These are phyloP conservation scores for Russula griseocarnosa DNA, from an alignment of 768 basidiomycete genomes.

Conservation along the genomic window DNA sequence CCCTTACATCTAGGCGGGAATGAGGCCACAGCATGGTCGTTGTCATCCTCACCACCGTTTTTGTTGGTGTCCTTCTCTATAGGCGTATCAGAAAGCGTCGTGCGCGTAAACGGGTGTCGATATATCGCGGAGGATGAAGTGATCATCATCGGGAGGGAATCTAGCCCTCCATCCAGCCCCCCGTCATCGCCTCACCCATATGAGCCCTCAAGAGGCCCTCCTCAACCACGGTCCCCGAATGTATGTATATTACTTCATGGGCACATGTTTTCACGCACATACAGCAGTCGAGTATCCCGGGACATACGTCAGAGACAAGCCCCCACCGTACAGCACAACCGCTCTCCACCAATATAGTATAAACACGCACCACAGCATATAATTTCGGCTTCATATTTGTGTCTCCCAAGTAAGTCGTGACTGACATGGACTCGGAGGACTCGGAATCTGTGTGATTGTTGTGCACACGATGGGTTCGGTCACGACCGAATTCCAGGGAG, in stretches of 20 bases:
- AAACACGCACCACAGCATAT: neutral
- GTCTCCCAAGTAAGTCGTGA: too few relatives aligned
- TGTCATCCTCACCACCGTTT: neutral
- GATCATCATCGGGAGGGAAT: neutral
- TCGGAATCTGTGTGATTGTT: too few relatives aligned
- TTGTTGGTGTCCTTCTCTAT: neutral
- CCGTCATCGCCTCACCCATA: neutral
- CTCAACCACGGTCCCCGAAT: neutral
- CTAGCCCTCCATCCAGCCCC: neutral
- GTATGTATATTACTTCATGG: neutral
- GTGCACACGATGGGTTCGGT: neutral
- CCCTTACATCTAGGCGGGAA: too few relatives aligned
- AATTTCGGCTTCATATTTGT: neutral
- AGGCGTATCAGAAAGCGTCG: neutral
- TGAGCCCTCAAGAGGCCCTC: neutral
- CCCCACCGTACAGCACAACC: constrained; percentile 1
- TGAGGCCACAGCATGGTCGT: neutral
- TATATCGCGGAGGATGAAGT: neutral
- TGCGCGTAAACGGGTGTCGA: neutral
- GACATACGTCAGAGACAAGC: constrained; percentile 6
- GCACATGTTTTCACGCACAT: neutral
- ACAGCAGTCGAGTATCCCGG: neutral
- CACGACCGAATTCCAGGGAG: neutral
- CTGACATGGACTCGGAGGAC: too few relatives aligned
- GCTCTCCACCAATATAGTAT: neutral